Evolutionary conservation across 2,329 filamentous ascomycete genomes (phyloP).

Genomic region (Beauveria rudraprayagi): DNA sequence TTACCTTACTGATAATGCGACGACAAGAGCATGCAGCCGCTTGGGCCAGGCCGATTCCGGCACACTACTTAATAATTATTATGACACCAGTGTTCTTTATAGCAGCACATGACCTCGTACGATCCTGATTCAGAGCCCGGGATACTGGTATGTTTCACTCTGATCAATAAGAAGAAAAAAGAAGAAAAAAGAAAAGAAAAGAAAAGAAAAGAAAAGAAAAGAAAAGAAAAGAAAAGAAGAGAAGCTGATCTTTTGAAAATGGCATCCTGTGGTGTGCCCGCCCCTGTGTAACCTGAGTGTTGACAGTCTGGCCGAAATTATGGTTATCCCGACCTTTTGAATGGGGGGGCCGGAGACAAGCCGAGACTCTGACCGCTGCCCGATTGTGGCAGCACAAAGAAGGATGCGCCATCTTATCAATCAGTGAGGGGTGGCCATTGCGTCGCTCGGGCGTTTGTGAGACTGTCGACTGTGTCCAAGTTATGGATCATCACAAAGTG

Average conservation of each 20-base stretch:
- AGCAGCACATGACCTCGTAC: no score
- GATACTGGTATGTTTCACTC: background rate
- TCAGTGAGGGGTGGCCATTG: background rate
- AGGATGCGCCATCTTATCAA: slow-evolving; percentile 7
- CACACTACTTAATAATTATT: background rate
- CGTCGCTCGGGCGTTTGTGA: background rate
- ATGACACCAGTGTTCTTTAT: no score
- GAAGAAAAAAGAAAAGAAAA: background rate
- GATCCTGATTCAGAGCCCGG: no score
- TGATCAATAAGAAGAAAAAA: background rate
- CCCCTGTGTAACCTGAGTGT: no score
- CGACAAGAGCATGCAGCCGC: background rate
- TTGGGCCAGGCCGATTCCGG: background rate
- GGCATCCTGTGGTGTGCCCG: background rate
- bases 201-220: no score
- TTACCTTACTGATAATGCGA: background rate
- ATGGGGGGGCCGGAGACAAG: background rate
- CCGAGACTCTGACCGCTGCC: background rate
- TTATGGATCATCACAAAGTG: background rate
- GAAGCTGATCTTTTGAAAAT: background rate
- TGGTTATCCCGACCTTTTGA: background rate
- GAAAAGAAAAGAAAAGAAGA: background rate
- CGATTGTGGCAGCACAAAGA: background rate
- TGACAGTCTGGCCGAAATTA: background rate
- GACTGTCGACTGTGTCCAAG: background rate